Evolutionary conservation across 1,139 yeast species (phyloP), one percentile per base, ranked within the genome.

Genomic region (Zygosaccharomyces sapae): DNA sequence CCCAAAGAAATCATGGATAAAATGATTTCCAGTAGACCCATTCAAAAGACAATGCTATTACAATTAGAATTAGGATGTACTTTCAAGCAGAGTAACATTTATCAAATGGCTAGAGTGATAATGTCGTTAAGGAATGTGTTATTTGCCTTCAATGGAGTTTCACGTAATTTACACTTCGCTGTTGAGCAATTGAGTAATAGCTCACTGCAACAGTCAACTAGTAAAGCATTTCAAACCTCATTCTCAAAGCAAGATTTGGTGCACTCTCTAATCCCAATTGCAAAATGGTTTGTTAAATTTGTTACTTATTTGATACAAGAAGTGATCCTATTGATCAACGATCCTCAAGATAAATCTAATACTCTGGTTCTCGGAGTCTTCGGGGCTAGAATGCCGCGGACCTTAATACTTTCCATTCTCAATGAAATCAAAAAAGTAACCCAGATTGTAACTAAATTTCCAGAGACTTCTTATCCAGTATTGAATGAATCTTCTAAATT

Each of bases 161-260:
- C 68, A 12, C 54, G 68, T 12, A 66, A 65, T 46, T 56, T 65
- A n/a, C 68, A 65, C 43, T 63, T 63, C 48, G 67, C 68, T n/a
- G 59, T 61, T 12, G 65, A 62, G 44, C 66, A 62, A 46, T 45
- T 63, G 44, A 59, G 51, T 33, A 55, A 53, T 36, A 53, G 54
- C 36, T 48, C 51, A 5, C 38, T 53, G 42, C 51, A 55, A 35
- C 55, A 55, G 41, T 51, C 59, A 8, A 55, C 52, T 29, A 59
- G 62, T 9, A 63, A 61, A 43, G 48, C 62, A 27, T 63, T 64
- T 34, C 67, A 65, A 46, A 61, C 65, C 7, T 58, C 65, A 6
- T 65, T 65, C 47, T 63, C 68, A 1, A 65, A 65, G 44, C 69
- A 65, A 46, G 69, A 65, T 48, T 48, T 65, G 39, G 58, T 65